Evolutionary conservation across 768 basidiomycete species (phyloP), one percentile per base, ranked within the genome.

Genomic region (Phlegmacium glaucopus): DNA sequence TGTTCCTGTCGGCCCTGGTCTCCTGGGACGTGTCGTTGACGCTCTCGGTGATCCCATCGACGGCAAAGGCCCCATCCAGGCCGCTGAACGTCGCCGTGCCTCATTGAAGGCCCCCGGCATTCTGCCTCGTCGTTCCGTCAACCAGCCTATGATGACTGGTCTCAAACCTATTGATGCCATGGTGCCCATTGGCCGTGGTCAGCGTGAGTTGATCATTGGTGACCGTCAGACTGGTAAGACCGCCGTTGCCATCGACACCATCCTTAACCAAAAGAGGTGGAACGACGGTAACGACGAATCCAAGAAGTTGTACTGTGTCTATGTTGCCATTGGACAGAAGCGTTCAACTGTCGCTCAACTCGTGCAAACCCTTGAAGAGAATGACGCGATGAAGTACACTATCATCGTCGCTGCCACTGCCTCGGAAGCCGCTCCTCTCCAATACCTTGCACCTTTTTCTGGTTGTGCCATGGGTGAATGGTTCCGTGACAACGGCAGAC

Each of bases 401-500:
- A 95, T 99, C 77, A 93, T 99, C 59, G 96, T 99, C 61, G 96
- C 96, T 60, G 96, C 96, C 58, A 99, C 96, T 50, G 96, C 96
- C 48, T 97, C 94, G 22, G 96, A 99, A 77, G 96, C 96, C 61
- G 96, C 96, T 59, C 96, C 96, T 59, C 81, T 99, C 48, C 96
- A 99, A 69, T 99, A 97, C 76, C 90, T 99, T 61, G 96, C 96
- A 62, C 96, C 96, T 58, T 99, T 99, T 92, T 95, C 96, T 58
- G 96, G 96, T 55, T 95, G 93, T 73, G 96, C 96, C 63, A 99
- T 99, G 94, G 96, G 96, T 69, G 96, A 99, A 77, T 99, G 95
- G 95, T 99, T 99, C 96, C 90, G 93, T 75, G 96, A 99, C 76
- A 99, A 99, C 70, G 95, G 94, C 77, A 97, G 95, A 78, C 96